Evolutionary conservation across 2,329 filamentous ascomycete species (phyloP).

Genomic region (Ramularia endophylla): DNA sequence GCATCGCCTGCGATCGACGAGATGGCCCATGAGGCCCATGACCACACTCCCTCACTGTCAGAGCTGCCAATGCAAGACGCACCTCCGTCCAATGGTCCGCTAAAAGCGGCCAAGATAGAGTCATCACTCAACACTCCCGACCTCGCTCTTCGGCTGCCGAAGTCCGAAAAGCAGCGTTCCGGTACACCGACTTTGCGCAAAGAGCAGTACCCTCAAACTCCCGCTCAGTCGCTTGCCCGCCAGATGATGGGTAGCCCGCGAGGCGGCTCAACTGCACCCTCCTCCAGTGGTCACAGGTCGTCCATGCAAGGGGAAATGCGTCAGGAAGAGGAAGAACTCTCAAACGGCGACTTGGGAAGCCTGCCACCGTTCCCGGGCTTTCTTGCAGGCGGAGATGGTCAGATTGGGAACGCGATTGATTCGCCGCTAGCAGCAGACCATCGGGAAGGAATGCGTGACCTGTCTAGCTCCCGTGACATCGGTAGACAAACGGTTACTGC

Average conservation of each 20-base stretch:
- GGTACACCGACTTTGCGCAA: no score
- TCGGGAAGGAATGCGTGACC: not conserved
- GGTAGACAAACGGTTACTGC: not conserved
- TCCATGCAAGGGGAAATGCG: constrained; percentile 2
- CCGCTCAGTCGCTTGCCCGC: not conserved
- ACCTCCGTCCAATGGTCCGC: no score
- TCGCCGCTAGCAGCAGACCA: not conserved
- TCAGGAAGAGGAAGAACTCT: constrained; percentile 1
- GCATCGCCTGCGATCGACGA: no score
- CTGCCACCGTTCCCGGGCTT: not conserved
- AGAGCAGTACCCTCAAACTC: not conserved
- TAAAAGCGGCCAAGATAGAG: no score
- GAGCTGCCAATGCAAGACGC: no score
- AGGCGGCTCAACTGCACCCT: not conserved
- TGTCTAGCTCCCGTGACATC: not conserved
- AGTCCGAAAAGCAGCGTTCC: no score
- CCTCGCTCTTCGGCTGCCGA: no score
- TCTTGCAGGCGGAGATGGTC: not conserved
- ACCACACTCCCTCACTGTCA: no score
- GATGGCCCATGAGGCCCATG: no score
- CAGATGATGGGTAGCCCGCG: no score
- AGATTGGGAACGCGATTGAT: not conserved
- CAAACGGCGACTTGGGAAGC: not conserved
- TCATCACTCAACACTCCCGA: no score
- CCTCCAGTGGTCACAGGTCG: not conserved